Base-by-base conservation (phyloP, 768 basidiomycete species). In the Leccinum uliginosum region DNA sequence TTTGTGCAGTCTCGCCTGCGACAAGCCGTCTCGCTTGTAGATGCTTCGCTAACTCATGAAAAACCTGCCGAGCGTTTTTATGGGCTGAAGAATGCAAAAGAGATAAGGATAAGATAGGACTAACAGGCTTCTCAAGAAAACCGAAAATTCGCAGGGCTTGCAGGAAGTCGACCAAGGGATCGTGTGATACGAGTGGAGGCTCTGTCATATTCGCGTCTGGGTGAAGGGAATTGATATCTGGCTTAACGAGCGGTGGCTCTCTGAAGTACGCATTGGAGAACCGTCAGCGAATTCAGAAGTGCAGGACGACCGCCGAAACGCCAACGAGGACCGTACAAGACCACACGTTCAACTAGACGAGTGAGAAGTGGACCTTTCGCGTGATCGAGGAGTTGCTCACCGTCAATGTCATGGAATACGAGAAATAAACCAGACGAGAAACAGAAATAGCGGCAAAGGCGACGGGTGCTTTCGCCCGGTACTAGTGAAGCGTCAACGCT, bases 111-210 rank as follows among this genome's bases (percentile, higher is more conserved):
- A 29, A 29, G 4, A 27, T 7, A 27, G 49, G 7, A 65, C 87
- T 58, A 61, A 95, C 97, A 0, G 95, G 95, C 74, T 97, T 98
- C 75, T 99, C 97, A 10, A 86, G 76, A 69, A 98, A 98, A 19
- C 97, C 97, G 65, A 99, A 99, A 11, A 99, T 91, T 48, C 95
- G 83, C 55, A 99, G 91, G 11, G 97, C 97, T 63, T 95, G 89
- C 54, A 98, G 73, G 69, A 99, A 98, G 67, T 99, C 97, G 70
- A 98, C 97, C 26, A 98, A 80, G 65, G 98, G 98, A 65, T 96
- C 95, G 70, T 96, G 94, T 69, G 98, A 94, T 1, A 89, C 81
- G 11, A 89, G 83, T 0, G 84, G 82, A 14, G 85, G 77, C 53
- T 89, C 86, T 65, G 78, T 73, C 15, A 87, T 82, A 58, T 93